Base-by-base conservation (phyloP, 2,329 filamentous ascomycete genomes). In the Talaromyces sp. region DNA sequence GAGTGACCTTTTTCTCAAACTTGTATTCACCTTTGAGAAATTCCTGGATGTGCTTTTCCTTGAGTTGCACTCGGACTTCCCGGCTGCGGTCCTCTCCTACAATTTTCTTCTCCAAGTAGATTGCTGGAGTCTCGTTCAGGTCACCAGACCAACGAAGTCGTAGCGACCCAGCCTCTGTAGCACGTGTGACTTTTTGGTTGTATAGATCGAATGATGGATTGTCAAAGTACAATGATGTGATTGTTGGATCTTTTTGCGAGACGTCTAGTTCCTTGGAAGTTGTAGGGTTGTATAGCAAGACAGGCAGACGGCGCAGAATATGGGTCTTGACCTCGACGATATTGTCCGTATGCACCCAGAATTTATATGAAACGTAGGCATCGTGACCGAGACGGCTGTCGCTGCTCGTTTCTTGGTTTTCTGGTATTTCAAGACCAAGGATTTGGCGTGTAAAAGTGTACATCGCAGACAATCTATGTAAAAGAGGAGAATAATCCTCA, bases 331-430 rank as follows among this genome's bases (percentile, higher is more conserved):
- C 92, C 81, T 99, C 95, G 70, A 98, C 88, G 31, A 98, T 83
- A 79, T 99, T 98, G 73, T 99, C 95, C 36, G 88, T 86, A 77
- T 99, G 95, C 5, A 99, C 90, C 95, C 95, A 99, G 82, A 97
- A 97, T 79, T 97, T 97, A 79, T 94, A 88, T 3, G 93, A 92
- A 22, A 87, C 91, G 76, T 96, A 97, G 65, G 84, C 85, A 77
- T 93, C 91, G 66, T 79, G 80, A 67, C 83, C 81, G 63, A 80
- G 76, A 49, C 81, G 80, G 13, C 79, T 81, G 66, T 82, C 79
- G 19, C 22, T n/a, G 13, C 11, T 56, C 22, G 75, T 76, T 61
- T 74, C 74, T 64, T 78, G 77, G 49, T 86, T 86, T 67, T 94
- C 90, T 27, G 72, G 68, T 15, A 70, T 64, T 34, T 71, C 72